Conservation (phyloP, 176 grass and related monocot species). For the Poa annua region DNA sequence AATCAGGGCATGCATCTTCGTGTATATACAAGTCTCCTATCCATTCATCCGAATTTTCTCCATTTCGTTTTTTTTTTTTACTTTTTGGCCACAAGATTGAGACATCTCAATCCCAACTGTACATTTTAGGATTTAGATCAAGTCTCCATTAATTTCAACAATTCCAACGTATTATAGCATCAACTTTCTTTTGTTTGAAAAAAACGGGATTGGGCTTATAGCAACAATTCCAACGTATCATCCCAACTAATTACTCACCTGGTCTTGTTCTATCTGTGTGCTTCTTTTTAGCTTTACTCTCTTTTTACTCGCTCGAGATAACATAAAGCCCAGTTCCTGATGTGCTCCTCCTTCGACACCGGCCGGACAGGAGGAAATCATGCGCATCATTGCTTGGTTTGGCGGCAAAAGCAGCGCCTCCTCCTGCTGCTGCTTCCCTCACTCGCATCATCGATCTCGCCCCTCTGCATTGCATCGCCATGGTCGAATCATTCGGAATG, state of each 20-base stretch:
- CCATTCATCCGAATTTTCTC: neutral
- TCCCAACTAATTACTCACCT: neutral
- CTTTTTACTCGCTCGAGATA: constrained; percentile 28
- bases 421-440: neutral
- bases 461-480: no score
- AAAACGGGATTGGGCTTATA: no score
- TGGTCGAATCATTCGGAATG: neutral
- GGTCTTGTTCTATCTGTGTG: neutral
- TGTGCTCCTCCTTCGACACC: constrained; percentile 31
- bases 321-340: constrained; percentile 28
- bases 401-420: constrained; percentile 30
- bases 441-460: constrained; percentile 37
- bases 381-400: constrained; percentile 31
- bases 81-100: no score
- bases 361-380: constrained; percentile 41
- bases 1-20: neutral
- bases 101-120: neutral
- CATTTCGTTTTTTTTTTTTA: neutral
- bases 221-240: no score
- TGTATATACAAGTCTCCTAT: neutral
- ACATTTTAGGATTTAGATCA: neutral
- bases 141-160: neutral
- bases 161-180: neutral
- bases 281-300: constrained; percentile 40
- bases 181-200: neutral